Evolutionary conservation across 2,329 filamentous ascomycete species (phyloP).

Genomic region (Epichloe amarillans): DNA sequence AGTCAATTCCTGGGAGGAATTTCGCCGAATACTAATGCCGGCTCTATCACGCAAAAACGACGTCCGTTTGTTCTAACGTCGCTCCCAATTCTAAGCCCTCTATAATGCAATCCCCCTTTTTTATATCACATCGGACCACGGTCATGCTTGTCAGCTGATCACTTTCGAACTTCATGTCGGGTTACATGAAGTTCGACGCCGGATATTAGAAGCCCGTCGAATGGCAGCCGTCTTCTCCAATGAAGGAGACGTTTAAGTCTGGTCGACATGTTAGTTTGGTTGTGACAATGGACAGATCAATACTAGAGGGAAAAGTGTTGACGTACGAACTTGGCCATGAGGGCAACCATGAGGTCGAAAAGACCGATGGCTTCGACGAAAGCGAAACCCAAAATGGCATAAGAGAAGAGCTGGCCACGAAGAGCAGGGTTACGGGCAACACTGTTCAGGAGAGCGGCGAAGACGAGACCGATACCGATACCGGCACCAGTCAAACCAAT

Average conservation of each 20-base stretch:
- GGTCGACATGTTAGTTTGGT: constrained; percentile 4
- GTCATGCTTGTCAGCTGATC: constrained; percentile 14
- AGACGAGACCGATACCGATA: constrained; percentile 93
- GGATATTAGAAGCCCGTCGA: constrained; percentile 22
- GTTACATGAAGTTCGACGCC: constrained; percentile 16
- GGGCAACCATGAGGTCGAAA: constrained; percentile 83
- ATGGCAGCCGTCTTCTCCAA: constrained; percentile 23
- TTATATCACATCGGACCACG: constrained; percentile 22
- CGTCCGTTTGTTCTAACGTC: constrained; percentile 18
- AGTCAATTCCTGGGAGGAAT: constrained; percentile 22
- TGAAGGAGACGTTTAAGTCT: constrained; percentile 25
- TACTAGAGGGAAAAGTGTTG: not conserved
- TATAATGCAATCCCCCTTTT: constrained; percentile 25
- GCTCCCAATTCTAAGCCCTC: constrained; percentile 27
- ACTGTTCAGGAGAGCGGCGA: constrained; percentile 77
- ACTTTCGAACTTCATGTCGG: constrained; percentile 14
- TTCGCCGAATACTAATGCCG: constrained; percentile 19
- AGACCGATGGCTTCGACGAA: constrained; percentile 89
- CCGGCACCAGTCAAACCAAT: constrained; percentile 85
- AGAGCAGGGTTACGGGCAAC: constrained; percentile 91
- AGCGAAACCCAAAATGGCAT: constrained; percentile 90
- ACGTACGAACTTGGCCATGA: constrained; percentile 83
- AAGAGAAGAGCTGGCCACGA: constrained; percentile 90
- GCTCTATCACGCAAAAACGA: constrained; percentile 22
- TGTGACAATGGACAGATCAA: not conserved